Base-by-base conservation (phyloP, 352 stramenopile genomes). In the Phytophthora europaea region DNA sequence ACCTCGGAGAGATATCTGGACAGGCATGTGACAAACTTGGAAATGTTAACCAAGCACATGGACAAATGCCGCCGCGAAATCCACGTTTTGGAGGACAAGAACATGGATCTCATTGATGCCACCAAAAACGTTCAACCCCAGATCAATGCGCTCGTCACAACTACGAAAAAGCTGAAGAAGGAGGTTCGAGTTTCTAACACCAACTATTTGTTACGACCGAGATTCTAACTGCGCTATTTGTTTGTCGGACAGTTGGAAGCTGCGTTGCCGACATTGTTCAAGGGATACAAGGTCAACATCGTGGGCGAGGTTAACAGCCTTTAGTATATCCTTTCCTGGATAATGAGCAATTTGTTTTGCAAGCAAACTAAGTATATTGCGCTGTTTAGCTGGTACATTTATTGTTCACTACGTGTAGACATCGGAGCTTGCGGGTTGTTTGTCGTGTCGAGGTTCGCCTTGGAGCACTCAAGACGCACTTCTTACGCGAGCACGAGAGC, bases 271-370 rank as follows among this genome's bases (percentile, higher is more conserved):
- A 40, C 78, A 20, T 62, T 95, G 20, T 95, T 94, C 64, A 92
- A 92, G 71, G 88, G 88, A 7, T 88, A 91, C 78, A 88, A 86
- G 53, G 84, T 95, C 28, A 92, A 92, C 73, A 91, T 95, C 63
- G 76, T 94, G n/a, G 88, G 88, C 26, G 88, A 93, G 26, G 76
- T 95, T 47, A 94, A 93, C 81, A 92, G 71, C 53, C 59, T 94
- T 40, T 94, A 80, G 80, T 57, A 45, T 45, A 6, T 45, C 10
- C 5, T 43, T 40, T 43, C 15, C 38, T 45, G 38, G 38, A 45
- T 15, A 45, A 45, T n/a, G 36, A 45, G 38, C 4, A 45, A 45
- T 45, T 45, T 45, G 38, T 45, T 15, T 45, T 45, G 38, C 38
- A n/a, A 45, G 38, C 38, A 45, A n/a, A n/a, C 38, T n/a, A 31